Evolutionary conservation across 148 eudicot species (phyloP).

Genomic region (Chenopodium album): DNA sequence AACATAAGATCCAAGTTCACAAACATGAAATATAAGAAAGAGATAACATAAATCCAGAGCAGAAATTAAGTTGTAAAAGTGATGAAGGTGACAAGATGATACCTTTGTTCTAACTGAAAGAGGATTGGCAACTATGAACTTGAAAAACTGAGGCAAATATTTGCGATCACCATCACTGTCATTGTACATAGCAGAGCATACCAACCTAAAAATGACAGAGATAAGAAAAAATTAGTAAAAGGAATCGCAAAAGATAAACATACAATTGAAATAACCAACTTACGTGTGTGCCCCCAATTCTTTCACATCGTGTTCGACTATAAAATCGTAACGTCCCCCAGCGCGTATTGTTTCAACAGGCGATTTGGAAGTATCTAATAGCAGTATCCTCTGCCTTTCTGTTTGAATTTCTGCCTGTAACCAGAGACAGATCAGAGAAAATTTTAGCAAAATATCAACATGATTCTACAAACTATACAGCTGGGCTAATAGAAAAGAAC

Average conservation of each 20-base stretch:
- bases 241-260: neutral
- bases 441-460: neutral
- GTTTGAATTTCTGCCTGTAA: slow-evolving; percentile 98
- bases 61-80: neutral
- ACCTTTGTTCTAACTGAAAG: slow-evolving; percentile 99
- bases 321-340: slow-evolving; percentile 97
- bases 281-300: slow-evolving; percentile 99
- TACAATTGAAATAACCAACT: slow-evolving; percentile 21
- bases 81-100: slow-evolving; percentile 18
- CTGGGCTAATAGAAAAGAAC: neutral
- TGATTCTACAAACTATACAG: neutral
- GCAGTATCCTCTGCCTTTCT: slow-evolving; percentile 87
- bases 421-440: slow-evolving; percentile 28
- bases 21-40: neutral
- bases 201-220: slow-evolving; percentile 58
- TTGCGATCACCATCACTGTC: slow-evolving; percentile 87
- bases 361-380: slow-evolving; percentile 92
- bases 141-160: slow-evolving; percentile 97
- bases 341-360: slow-evolving; percentile 97
- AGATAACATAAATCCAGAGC: neutral
- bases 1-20: slow-evolving; percentile 11
- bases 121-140: slow-evolving; percentile 95
- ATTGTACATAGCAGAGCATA: slow-evolving; percentile 85
- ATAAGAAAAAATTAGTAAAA: neutral
- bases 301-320: slow-evolving; percentile 97